Evolutionary conservation across 2,329 filamentous ascomycete genomes (phyloP).

Genomic region (Arachnopeziza araneosa): DNA sequence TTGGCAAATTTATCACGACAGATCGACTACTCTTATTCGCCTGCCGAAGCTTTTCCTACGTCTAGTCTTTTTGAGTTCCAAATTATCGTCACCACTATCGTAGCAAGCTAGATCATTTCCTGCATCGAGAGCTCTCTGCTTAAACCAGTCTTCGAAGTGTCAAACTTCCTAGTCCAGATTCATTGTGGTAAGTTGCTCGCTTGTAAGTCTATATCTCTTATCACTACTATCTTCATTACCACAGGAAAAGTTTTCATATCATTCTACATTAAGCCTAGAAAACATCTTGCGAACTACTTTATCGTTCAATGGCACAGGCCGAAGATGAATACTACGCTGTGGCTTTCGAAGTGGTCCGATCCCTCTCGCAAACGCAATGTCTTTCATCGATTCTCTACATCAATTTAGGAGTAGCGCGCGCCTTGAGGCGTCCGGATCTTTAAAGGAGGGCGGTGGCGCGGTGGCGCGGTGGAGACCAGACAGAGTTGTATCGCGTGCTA

Average conservation of each 20-base stretch:
- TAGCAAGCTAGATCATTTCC: too few species aligned
- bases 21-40: too few species aligned
- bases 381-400: neutral
- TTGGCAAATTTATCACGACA: too few species aligned
- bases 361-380: neutral
- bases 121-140: too few species aligned
- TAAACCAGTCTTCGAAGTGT: too few species aligned
- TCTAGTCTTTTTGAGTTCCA: too few species aligned
- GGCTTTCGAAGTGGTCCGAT: neutral
- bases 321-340: neutral
- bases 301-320: neutral
- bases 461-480: neutral
- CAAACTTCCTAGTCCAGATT: too few species aligned
- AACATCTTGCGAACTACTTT: neutral
- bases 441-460: neutral
- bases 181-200: too few species aligned
- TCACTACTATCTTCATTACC: neutral
- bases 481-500: neutral
- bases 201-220: neutral
- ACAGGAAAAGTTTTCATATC: neutral
- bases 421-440: neutral
- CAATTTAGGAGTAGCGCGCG: neutral
- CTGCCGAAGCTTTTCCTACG: too few species aligned
- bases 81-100: too few species aligned
- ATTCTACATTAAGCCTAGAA: neutral